A percentile compares a stretch with the other conserved stretches of the same genome.
Conservation (phyloP, 1,284 basidiomycete genomes). For the Tilletia walkeri region DNA sequence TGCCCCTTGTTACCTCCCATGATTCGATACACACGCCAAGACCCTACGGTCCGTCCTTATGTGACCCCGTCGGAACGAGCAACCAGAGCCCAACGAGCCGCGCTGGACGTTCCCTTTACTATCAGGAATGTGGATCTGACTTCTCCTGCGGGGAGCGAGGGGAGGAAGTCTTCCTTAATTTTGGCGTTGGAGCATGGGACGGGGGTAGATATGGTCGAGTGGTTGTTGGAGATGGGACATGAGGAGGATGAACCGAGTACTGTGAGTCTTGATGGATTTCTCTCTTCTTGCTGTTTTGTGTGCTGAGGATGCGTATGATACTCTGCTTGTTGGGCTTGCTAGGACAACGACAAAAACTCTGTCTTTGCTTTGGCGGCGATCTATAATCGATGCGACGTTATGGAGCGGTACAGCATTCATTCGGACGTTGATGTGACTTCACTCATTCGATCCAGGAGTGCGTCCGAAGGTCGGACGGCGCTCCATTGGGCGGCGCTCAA, state of each 20-base stretch:
- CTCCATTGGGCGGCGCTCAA: conserved; percentile 15
- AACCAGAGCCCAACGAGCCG: neutral
- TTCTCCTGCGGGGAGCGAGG: neutral
- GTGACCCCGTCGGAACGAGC: conserved; percentile 2
- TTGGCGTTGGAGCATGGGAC: conserved; percentile 39
- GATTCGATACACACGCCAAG: neutral
- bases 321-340: neutral
- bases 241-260: conserved; percentile 32
- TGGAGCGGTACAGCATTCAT: conserved; percentile 21
- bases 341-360: conserved; percentile 30
- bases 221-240: conserved; percentile 48
- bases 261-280: neutral
- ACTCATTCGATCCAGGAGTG: neutral
- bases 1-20: conserved; percentile 3
- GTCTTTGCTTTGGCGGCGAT: conserved; percentile 38
- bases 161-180: conserved; percentile 22
- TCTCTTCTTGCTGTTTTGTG: too few relatives aligned
- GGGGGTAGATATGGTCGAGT: conserved; percentile 41
- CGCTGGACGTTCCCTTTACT: neutral
- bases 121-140: conserved; percentile 3
- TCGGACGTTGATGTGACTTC: conserved; percentile 18
- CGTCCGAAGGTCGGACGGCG: conserved; percentile 5
- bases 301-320: too few relatives aligned
- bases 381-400: conserved; percentile 35
- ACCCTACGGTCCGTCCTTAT: neutral